Conservation (phyloP, 2,329 filamentous ascomycete species). For the Ophiobolus disseminans region DNA sequence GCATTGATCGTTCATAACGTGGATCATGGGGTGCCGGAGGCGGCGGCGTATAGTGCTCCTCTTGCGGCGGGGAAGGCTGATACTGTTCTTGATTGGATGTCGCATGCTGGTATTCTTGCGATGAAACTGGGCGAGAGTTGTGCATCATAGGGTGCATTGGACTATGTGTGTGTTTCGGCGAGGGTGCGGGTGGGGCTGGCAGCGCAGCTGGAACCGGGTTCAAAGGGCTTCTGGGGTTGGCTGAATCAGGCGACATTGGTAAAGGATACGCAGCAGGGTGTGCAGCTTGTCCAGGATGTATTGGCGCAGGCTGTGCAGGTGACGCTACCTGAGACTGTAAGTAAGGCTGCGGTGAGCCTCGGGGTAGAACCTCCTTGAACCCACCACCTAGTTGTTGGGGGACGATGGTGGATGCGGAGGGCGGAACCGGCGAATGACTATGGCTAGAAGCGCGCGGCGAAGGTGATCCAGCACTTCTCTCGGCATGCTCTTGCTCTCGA, state of each 20-base stretch:
- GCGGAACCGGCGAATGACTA: constrained; percentile 29
- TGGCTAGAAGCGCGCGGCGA: constrained; percentile 36
- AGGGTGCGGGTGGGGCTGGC: constrained; percentile 30
- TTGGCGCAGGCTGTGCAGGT: constrained; percentile 29
- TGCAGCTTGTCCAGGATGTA: constrained; percentile 24
- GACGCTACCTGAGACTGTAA: constrained; percentile 23
- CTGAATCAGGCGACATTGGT: constrained; percentile 33
- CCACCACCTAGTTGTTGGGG: constrained; percentile 30
- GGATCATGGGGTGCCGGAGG: constrained; percentile 10
- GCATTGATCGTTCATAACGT: constrained; percentile 29
- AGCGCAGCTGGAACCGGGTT: constrained; percentile 27
- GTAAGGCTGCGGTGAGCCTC: constrained; percentile 38
- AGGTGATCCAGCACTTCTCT: constrained; percentile 39
- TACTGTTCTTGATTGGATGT: constrained; percentile 8
- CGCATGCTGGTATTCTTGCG: constrained; percentile 16
- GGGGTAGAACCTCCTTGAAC: constrained; percentile 46
- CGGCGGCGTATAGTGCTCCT: constrained; percentile 12
- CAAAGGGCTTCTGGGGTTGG: constrained; percentile 24
- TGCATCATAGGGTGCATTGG: constrained; percentile 23
- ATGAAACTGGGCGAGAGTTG: constrained; percentile 10
- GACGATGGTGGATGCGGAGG: constrained; percentile 12
- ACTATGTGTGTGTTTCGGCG: constrained; percentile 33
- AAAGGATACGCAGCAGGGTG: constrained; percentile 37
- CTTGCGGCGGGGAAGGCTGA: constrained; percentile 13
- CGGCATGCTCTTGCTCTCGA: constrained; percentile 41